Evolutionary conservation across 2,329 filamentous ascomycete genomes (phyloP), one percentile per base, ranked within the genome.

Genomic region (Plenodomus tracheiphilus): DNA sequence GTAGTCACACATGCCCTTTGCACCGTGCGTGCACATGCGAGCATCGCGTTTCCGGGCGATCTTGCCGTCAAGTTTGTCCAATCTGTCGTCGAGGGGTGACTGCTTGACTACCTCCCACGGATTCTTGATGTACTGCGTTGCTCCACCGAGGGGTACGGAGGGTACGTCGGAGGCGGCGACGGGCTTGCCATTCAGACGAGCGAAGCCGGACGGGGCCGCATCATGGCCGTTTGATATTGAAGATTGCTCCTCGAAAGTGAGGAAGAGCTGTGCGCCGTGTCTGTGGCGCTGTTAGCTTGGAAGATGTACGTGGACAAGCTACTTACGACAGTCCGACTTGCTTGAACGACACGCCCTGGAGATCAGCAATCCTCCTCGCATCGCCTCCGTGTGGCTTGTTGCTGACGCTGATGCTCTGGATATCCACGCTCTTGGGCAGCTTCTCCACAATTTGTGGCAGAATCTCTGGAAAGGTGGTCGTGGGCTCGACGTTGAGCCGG

Each of bases 1-100:
- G 75, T 97, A 95, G 75, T 99, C 94, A 74, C 94, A 99, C 94
- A 99, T 99, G 71, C 94, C 94, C 75, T 96, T 97, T 43, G 88
- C 86, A 1, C 93, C 93, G 71, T 99, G 94, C 54, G 90, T 87
- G 77, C 94, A 99, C 91, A 99, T 94, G 69, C 89, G 89, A 49
- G 76, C 71, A 70, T 96, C 90, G 49, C 81, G 81, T 53, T 82
- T 82, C 54, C 92, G 81, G 17, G 84, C 77, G 43, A 97, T 96
- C 77, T 96, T 99, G 59, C 94, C 94, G 79, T 94, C 87, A 59
- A 86, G 82, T 74, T 85, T 90, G 73, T 99, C 94, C 67, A 99
- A 77, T 47, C 82, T 79, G 68, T 99, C 87, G 69, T 99, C 95
- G 9, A 99, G 80, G 2, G 86, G 79, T 2, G 92, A 95, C 75